These are phyloP conservation scores for Telfairia occidentalis DNA, from an alignment of 331 rosid species.

Conservation along the genomic window DNA sequence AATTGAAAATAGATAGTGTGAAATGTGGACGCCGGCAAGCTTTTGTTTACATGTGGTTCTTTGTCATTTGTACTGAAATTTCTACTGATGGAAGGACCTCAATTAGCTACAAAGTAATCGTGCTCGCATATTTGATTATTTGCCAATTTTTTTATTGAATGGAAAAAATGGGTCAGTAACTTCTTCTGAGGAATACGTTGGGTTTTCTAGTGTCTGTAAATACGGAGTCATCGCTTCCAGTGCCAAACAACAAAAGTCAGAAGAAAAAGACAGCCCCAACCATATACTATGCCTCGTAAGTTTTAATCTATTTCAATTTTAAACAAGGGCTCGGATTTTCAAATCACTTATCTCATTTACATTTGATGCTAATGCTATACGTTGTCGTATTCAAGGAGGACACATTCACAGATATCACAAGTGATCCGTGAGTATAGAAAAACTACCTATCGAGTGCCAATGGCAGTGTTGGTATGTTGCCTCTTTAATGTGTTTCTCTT, in stretches of 20 bases:
- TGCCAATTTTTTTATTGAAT: neutral
- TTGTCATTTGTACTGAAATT: neutral
- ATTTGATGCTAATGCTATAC: conserved; percentile 4
- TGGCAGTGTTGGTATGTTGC: conserved; percentile 78
- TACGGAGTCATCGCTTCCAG: conserved; percentile 26
- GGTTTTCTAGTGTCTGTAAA: conserved; percentile 28
- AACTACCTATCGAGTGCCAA: conserved; percentile 77
- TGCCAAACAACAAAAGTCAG: conserved; percentile 32
- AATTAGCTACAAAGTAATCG: neutral
- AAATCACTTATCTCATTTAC: neutral
- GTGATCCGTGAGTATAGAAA: conserved; percentile 71
- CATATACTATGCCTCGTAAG: conserved; percentile 81
- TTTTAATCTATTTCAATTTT: conserved; percentile 4
- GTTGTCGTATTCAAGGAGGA: conserved; percentile 52
- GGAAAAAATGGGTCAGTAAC: neutral
- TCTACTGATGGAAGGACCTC: neutral
- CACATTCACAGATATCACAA: conserved; percentile 90
- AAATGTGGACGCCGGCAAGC: neutral
- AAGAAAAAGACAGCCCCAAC: conserved; percentile 55
- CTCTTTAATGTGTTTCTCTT: conserved; percentile 2
- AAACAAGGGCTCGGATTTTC: neutral
- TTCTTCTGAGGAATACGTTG: neutral
- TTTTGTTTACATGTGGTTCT: neutral
- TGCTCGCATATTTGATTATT: neutral
- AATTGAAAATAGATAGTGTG: neutral